These are phyloP conservation scores for Aspergillus flavus DNA, from an alignment of 2,329 filamentous ascomycete genomes.

Conservation along the genomic window DNA sequence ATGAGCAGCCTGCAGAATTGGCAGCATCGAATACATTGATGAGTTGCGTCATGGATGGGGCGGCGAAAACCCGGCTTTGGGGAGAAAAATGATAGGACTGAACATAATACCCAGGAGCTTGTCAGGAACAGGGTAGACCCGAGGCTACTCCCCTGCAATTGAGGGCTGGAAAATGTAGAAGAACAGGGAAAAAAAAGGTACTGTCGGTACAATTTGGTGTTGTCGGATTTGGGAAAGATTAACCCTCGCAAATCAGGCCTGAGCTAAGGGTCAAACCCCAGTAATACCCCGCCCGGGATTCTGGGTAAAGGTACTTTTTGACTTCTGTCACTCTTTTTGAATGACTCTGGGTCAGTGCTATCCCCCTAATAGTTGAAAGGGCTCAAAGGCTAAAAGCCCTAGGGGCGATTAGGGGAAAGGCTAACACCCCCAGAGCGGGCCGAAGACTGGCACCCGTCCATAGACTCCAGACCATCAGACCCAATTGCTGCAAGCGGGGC, in stretches of 20 bases:
- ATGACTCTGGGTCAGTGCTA: background rate
- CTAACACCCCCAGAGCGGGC: constrained; percentile 6
- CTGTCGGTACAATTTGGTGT: background rate
- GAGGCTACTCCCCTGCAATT: background rate
- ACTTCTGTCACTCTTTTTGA: background rate
- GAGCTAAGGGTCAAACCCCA: background rate
- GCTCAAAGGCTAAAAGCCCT: background rate
- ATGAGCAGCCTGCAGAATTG: constrained; percentile 6
- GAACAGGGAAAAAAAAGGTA: background rate
- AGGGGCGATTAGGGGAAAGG: background rate
- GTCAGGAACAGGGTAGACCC: constrained; percentile 3
- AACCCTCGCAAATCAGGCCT: background rate
- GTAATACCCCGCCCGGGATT: background rate
- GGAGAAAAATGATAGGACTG: background rate
- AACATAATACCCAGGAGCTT: background rate
- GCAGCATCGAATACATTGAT: constrained; percentile 6
- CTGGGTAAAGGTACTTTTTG: background rate
- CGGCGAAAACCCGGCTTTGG: background rate
- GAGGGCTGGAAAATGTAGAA: background rate
- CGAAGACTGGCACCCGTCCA: constrained; percentile 2
- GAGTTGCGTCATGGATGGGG: constrained; percentile 6
- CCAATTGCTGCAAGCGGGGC: constrained; percentile 6
- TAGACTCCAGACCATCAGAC: constrained; percentile 1
- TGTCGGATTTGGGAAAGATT: background rate
- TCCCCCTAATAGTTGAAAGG: background rate